Base-by-base conservation (phyloP, 352 stramenopile genomes). In the Globisporangium parvum region DNA sequence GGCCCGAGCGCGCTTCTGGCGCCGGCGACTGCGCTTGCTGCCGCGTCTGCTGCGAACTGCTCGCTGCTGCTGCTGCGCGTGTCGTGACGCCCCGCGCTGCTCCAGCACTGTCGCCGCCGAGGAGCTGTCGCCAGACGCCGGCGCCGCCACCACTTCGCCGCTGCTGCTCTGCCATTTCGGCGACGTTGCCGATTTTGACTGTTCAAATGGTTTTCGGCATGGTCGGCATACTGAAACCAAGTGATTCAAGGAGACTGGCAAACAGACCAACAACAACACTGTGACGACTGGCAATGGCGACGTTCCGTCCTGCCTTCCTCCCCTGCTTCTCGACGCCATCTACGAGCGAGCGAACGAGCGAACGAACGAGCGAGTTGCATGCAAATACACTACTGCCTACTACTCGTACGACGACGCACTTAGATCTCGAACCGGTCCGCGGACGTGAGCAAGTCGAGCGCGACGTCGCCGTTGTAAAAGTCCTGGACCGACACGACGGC, bases 351-450 rank as follows among this genome's bases (percentile, higher is more conserved):
- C 26, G 26, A 31, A 37, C 31, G n/a, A n/a, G 12, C 31, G 31
- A 37, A 12, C 31, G 8, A 10, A 37, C 31, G 31, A 5, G 5
- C 31, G 31, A 10, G 31, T 54, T 20, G 42, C 26, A 26, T 44
- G 45, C 46, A 41, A 54, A 47, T 47, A 47, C 31, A 52, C 31
- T 41, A 46, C 47, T 51, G 47, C 9, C 17, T 28, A 46, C 39
- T 41, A 53, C 50, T 70, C 20, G 39, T 42, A n/a, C 39, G 39
- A n/a, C 39, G 39, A 17, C 12, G 39, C 39, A 37, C 31, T 73
- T 14, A 84, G 50, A 84, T 84, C 50, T 84, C 74, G 66, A 81
- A 84, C 49, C 67, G 69, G 45, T 80, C 64, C n/a, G 68, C 64
- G 21, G 62, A 54, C 47, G 67, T 68, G 41, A 84, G 59, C 41